Percentiles rank a stretch among this genome's conserved stretches.
These are phyloP conservation scores for Cladorrhinum samala DNA, from an alignment of 495 filamentous ascomycete genomes.

Conservation along the genomic window DNA sequence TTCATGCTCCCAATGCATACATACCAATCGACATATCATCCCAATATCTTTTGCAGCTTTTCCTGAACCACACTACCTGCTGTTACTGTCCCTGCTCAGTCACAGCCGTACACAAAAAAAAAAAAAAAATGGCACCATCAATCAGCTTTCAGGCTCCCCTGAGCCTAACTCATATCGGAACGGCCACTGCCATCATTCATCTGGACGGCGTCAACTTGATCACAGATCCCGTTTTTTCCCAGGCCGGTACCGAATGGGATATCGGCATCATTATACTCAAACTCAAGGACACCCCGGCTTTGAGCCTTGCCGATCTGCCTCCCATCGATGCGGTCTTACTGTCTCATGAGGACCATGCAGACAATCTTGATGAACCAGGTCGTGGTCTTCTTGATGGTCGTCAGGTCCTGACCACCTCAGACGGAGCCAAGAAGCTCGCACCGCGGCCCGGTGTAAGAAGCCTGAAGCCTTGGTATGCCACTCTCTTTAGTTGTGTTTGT, in stretches of 20 bases:
- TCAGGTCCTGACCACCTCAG: conserved; percentile 44
- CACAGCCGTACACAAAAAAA: neutral
- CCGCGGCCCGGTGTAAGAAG: conserved; percentile 39
- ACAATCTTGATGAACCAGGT: conserved; percentile 45
- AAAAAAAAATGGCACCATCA: conserved; percentile 8
- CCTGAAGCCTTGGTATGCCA: conserved; percentile 22
- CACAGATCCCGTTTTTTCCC: conserved; percentile 51
- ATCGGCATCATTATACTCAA: conserved; percentile 27
- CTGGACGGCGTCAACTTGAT: conserved; percentile 44
- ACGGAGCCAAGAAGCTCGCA: conserved; percentile 41
- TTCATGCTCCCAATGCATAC: too few relatives aligned
- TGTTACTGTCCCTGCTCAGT: too few relatives aligned
- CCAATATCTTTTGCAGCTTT: too few relatives aligned
- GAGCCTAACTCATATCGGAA: conserved; percentile 44
- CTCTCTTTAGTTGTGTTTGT: neutral
- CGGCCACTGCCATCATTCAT: conserved; percentile 46
- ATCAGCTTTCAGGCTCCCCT: conserved; percentile 14
- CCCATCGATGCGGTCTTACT: conserved; percentile 48
- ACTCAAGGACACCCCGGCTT: conserved; percentile 29
- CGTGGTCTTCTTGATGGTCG: conserved; percentile 42
- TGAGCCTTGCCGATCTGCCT: conserved; percentile 36
- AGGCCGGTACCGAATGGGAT: conserved; percentile 35
- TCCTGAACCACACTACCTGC: too few relatives aligned
- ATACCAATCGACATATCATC: too few relatives aligned
- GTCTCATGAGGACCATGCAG: conserved; percentile 51